Percentiles rank a stretch among this genome's conserved stretches.
Evolutionary conservation across 495 filamentous ascomycete species (phyloP).

Genomic region (Penicillium chermesinum): DNA sequence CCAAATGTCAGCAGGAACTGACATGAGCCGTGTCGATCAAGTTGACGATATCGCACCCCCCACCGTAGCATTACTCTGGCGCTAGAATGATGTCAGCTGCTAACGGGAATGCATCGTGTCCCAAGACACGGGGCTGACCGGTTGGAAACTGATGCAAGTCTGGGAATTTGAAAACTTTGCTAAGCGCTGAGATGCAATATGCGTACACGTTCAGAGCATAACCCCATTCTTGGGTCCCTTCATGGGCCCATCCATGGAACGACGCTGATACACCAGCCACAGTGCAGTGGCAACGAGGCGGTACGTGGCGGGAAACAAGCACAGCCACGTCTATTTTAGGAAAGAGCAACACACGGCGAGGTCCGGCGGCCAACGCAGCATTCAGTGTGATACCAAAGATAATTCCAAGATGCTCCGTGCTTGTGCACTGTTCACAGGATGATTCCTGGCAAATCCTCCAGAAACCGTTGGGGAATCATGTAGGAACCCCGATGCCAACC

Average conservation of each 20-base stretch:
- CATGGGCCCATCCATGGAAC: too few relatives aligned
- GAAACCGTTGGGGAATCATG: neutral
- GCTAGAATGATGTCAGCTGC: neutral
- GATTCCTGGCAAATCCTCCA: neutral
- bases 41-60: neutral
- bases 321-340: slow-evolving; percentile 11
- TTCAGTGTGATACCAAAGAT: too few relatives aligned
- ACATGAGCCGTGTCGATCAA: neutral
- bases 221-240: too few relatives aligned
- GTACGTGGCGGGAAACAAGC: slow-evolving; percentile 7
- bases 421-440: too few relatives aligned
- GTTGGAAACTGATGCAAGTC: neutral
- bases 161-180: neutral
- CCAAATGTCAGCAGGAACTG: neutral
- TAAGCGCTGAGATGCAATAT: neutral
- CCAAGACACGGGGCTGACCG: too few relatives aligned
- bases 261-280: slow-evolving; percentile 6
- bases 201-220: neutral
- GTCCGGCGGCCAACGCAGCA: neutral
- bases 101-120: too few relatives aligned
- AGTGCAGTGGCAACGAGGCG: slow-evolving; percentile 14
- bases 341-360: slow-evolving; percentile 7
- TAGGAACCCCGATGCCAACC: slow-evolving; percentile 2
- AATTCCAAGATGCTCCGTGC: too few relatives aligned
- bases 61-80: neutral